Base-by-base conservation (phyloP, 2,329 filamentous ascomycete species). In the Curvularia sp. region DNA sequence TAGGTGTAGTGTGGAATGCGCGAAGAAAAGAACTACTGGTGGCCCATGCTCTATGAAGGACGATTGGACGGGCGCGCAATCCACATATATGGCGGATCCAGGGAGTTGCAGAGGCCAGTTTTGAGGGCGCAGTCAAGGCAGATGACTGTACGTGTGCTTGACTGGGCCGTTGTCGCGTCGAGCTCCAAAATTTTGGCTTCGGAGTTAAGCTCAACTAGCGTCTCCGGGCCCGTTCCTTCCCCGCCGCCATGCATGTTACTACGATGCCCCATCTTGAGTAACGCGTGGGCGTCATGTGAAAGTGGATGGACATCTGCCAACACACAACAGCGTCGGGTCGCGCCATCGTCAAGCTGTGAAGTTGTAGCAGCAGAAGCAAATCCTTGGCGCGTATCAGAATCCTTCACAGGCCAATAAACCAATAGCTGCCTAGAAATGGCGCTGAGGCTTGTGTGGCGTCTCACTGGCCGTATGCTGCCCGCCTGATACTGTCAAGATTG, bases 201-300 rank as follows among this genome's bases (percentile, higher is more conserved):
- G 45, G 56, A 55, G 53, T 65, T 71, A 72, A 73, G 72, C 70
- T 74, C 70, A 63, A 59, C 45, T 74, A 71, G 73, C 68, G 72
- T 43, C 65, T 64, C 57, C 56, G 58, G 61, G 38, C 45, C 36
- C 36, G 28, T 28, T 10, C 10, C 39, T 47, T 49, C 59, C 46
- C 56, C 61, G 48, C 53, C 51, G 49, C 43, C 46, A 36, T 39
- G 45, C 49, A 32, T 28, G 42, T 25, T 48, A 23, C 48, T 30
- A 45, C 23, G 5, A 7, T 13, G 9, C 34, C 39, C 18, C 18
- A 42, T 36, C 45, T 12, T 2, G 13, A 23, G 32, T n/a, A 23
- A 30, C 45, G 13, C 30, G 18, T 10, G 15, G 39, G 3, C 3
- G 1, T 41, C 41, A 56, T 39, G 25, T 39, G 15, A 52, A 45